Evolutionary conservation across 768 basidiomycete genomes (phyloP), one percentile per base, ranked within the genome.

Genomic region (Boletus speciosus): DNA sequence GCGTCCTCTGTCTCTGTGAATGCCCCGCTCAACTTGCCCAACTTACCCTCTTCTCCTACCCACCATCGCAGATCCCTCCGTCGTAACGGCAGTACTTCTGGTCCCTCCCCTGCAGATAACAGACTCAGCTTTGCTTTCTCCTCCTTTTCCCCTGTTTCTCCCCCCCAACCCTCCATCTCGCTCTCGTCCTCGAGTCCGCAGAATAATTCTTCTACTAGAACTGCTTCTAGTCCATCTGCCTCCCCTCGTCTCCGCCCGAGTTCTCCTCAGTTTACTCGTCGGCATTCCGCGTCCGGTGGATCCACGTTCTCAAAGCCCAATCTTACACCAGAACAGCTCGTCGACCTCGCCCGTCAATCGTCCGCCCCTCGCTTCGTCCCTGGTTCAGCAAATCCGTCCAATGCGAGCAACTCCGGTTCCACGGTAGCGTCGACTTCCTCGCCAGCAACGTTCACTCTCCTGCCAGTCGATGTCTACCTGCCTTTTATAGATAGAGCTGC

Each of bases 401-500:
- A 44, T 50, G n/a, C 23, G 31, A 54, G 27, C 47, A 49, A 14
- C 45, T 41, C 21, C 6, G 56, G 49, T 52, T 3, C 39, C 5
- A 7, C 42, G 11, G 11, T 34, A 9, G 40, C 36, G 1, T 19
- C 64, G 12, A 45, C 54, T 1, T 56, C 74, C 3, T 60, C 74
- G 0, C 81, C 81, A 5, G 80, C 83, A 2, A 82, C 82, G 2
- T 92, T 92, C 65, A 88, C 87, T 0, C 83, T 82, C 0, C 78
- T 93, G 2, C 87, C 88, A 6, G 82, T 83, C 21, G 84, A 90
- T 55, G 81, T 90, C 31, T 86, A 84, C 60, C 81, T 97, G 14
- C 93, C 93, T 1, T 97, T 93, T 71, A 78, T 95, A 57, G 86
- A 95, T 59, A 84, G 93, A 19, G 80, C 90, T 0, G 71, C 74